A percentile compares a stretch with the other conserved stretches of the same genome.
Evolutionary conservation across 345 rosid species (phyloP).

Genomic region (Boechera stricta): DNA sequence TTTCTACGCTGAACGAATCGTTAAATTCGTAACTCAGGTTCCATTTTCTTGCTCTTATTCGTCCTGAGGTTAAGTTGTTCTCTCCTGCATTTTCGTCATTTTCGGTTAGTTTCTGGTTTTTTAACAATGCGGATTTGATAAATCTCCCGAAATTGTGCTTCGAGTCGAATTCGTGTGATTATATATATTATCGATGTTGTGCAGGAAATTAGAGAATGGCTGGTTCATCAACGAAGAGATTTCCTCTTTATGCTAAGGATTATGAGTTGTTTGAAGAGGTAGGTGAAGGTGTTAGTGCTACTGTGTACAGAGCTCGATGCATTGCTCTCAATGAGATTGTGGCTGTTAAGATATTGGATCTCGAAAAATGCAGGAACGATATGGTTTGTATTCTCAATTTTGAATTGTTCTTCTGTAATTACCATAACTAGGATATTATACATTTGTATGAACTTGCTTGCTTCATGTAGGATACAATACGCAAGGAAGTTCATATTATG

Average conservation of each 20-base stretch:
- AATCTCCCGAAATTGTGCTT: neutral
- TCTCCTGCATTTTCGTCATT: neutral
- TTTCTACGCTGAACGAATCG: neutral
- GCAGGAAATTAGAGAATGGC: constrained; percentile 28
- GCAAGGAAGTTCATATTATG: constrained; percentile 85
- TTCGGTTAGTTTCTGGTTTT: neutral
- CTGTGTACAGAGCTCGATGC: constrained; percentile 79
- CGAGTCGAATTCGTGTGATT: neutral
- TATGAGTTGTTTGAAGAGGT: constrained; percentile 79
- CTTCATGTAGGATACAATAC: constrained; percentile 61
- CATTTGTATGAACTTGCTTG: neutral
- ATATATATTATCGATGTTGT: neutral
- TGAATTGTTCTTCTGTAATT: neutral
- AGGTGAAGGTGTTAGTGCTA: constrained; percentile 90
- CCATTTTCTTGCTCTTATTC: too few species aligned
- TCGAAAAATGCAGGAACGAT: constrained; percentile 84
- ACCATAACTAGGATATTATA: neutral
- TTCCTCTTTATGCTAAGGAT: constrained; percentile 66
- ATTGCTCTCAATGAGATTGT: constrained; percentile 74
- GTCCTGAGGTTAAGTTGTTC: neutral
- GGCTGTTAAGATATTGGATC: constrained; percentile 81
- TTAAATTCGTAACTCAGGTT: too few species aligned
- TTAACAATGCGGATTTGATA: constrained; percentile 8
- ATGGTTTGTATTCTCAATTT: constrained; percentile 52
- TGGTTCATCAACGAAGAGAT: constrained; percentile 56